Evolutionary conservation across 2,329 filamentous ascomycete genomes (phyloP).

Genomic region (Talaromyces funiculosus): DNA sequence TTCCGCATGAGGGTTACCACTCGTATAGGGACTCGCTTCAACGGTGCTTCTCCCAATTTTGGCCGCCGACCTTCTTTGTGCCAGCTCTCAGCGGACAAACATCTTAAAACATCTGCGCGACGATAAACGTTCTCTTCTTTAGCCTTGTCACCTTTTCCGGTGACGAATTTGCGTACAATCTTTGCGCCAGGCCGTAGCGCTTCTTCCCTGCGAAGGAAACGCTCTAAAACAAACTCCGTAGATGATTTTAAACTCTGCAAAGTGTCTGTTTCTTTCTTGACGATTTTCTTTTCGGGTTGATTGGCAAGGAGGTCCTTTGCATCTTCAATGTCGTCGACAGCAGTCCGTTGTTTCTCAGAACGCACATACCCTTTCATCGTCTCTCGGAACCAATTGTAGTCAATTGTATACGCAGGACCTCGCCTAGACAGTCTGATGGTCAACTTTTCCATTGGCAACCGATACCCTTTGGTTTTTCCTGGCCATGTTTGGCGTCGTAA

Average conservation of each 20-base stretch:
- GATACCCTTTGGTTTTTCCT: conserved; percentile 80
- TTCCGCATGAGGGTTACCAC: conserved; percentile 84
- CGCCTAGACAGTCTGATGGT: conserved; percentile 62
- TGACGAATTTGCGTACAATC: conserved; percentile 68
- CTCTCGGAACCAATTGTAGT: conserved; percentile 82
- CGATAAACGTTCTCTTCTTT: conserved; percentile 76
- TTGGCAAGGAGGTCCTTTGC: conserved; percentile 67
- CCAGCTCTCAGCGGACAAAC: conserved; percentile 93
- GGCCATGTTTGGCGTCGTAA: conserved; percentile 75
- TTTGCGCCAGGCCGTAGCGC: conserved; percentile 65
- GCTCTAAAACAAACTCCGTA: conserved; percentile 74
- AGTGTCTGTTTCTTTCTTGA: conserved; percentile 71
- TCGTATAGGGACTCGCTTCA: conserved; percentile 84
- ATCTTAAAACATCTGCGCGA: conserved; percentile 72
- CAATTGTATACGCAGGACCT: conserved; percentile 61
- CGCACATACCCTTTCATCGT: conserved; percentile 69
- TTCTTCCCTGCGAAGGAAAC: conserved; percentile 88
- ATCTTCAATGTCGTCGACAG: conserved; percentile 75
- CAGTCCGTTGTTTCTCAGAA: conserved; percentile 51
- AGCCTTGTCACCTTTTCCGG: conserved; percentile 65
- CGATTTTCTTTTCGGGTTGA: conserved; percentile 65
- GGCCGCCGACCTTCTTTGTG: conserved; percentile 89
- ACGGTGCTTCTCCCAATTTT: conserved; percentile 61
- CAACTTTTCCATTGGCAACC: conserved; percentile 73
- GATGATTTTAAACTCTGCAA: conserved; percentile 85